Evolutionary conservation across 805 yeast genomes (phyloP).

Genomic region (Saccharomycopsis synnaedendra): DNA sequence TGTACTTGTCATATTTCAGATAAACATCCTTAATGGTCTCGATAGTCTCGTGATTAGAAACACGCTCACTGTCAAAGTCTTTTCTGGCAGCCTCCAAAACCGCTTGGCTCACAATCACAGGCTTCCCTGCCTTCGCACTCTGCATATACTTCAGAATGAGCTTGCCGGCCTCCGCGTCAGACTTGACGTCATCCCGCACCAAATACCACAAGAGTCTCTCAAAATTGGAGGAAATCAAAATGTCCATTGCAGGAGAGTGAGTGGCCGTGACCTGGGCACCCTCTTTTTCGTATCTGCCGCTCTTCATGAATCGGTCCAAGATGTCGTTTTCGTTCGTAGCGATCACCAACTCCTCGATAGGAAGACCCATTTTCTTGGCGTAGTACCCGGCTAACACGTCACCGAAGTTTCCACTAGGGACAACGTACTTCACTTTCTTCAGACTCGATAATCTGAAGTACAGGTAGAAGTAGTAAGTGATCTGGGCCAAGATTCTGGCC

Average conservation of each 20-base stretch:
- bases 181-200: slow-evolving; percentile 54
- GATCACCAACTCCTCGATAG: slow-evolving; percentile 73
- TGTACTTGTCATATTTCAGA: slow-evolving; percentile 51
- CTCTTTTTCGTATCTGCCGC: slow-evolving; percentile 75
- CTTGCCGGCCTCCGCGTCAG: slow-evolving; percentile 61
- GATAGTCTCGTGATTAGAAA: slow-evolving; percentile 68
- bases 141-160: slow-evolving; percentile 67
- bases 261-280: slow-evolving; percentile 71
- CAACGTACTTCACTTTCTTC: slow-evolving; percentile 60
- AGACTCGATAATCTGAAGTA: slow-evolving; percentile 59
- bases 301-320: slow-evolving; percentile 79
- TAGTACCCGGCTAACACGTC: slow-evolving; percentile 95
- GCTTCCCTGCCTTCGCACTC: slow-evolving; percentile 63
- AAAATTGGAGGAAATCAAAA: slow-evolving; percentile 86
- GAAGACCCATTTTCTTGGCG: slow-evolving; percentile 93
- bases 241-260: slow-evolving; percentile 97
- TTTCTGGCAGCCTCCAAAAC: slow-evolving; percentile 55
- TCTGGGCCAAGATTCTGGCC: slow-evolving; percentile 98
- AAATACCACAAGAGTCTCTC: slow-evolving; percentile 95
- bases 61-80: slow-evolving; percentile 71
- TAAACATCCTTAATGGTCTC: slow-evolving; percentile 67
- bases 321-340: slow-evolving; percentile 97
- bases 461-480: slow-evolving; percentile 90
- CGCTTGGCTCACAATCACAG: slow-evolving; percentile 55
- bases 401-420: slow-evolving; percentile 97